Percentiles rank a stretch among this genome's conserved stretches.
Conservation (phyloP, 345 rosid genomes). For the Eucalyptus cloeziana region DNA sequence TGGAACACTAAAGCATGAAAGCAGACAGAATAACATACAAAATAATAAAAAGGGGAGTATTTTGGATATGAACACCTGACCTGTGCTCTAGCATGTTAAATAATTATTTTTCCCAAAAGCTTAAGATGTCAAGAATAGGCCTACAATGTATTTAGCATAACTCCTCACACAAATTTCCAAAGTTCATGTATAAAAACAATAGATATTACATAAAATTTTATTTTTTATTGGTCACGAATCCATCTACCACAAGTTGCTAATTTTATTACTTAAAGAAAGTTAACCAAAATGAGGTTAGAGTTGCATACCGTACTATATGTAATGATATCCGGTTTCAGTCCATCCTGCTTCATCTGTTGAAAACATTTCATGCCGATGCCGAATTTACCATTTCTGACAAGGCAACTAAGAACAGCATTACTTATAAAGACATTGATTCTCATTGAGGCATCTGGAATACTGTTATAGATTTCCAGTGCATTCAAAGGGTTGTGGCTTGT, state of each 20-base stretch:
- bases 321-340: constrained; percentile 73
- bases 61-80: not conserved
- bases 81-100: not conserved
- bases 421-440: constrained; percentile 68
- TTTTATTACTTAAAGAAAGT: not conserved
- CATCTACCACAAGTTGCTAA: not conserved
- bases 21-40: not conserved
- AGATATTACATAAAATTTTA: not conserved
- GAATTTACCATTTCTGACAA: constrained; percentile 63
- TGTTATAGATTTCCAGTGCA: constrained; percentile 63
- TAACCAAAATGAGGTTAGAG: not conserved
- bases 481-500: constrained; percentile 37
- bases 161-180: not conserved
- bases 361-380: constrained; percentile 52
- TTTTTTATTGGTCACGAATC: not conserved
- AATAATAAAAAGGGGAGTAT: not conserved
- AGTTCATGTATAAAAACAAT: not conserved
- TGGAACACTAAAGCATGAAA: not conserved
- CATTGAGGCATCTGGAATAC: constrained; percentile 47
- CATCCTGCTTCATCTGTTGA: constrained; percentile 82
- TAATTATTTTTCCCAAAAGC: not conserved
- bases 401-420: constrained; percentile 72
- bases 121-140: not conserved
- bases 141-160: not conserved
- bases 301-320: constrained; percentile 66